phyloP scores from a whole-genome alignment of 139 green algal species.

The Bryopsis sp. region DNA sequence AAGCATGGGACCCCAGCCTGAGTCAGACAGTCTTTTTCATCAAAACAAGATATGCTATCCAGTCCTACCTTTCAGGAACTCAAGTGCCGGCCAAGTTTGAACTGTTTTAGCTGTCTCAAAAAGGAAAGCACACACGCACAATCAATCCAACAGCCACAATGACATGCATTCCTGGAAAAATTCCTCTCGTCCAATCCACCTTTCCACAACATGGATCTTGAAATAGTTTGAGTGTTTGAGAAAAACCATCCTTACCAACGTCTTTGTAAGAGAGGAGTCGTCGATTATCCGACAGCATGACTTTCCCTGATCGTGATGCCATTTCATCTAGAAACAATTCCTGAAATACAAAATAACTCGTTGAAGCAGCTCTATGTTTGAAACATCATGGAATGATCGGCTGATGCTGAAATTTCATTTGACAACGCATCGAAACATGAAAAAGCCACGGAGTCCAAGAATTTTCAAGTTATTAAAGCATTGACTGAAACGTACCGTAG shows the following conservation, averaged over 20 bases:
- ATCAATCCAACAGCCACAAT: not conserved
- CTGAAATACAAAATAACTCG: too few relatives aligned
- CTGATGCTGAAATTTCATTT: too few relatives aligned
- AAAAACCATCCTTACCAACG: not conserved
- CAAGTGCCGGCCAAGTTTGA: not conserved
- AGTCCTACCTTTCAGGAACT: slow-evolving; percentile 4
- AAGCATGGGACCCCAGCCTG: too few relatives aligned
- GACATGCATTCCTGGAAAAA: not conserved
- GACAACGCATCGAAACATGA: too few relatives aligned
- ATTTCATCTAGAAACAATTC: not conserved
- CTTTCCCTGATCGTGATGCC: not conserved
- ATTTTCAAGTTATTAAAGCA: not conserved
- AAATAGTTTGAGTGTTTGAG: not conserved
- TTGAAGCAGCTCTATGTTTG: too few relatives aligned
- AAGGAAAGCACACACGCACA: not conserved
- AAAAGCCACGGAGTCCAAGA: not conserved
- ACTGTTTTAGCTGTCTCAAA: not conserved
- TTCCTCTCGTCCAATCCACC: not conserved
- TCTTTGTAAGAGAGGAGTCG: not conserved
- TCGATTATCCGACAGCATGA: not conserved
- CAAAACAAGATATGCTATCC: too few relatives aligned
- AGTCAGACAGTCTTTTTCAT: too few relatives aligned
- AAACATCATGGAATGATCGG: too few relatives aligned
- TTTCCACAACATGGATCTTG: not conserved
- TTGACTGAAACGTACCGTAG: not conserved